Percentiles rank a stretch among this genome's conserved stretches.
Conservation (phyloP, 768 basidiomycete genomes). For the Baorangia bicolor region DNA sequence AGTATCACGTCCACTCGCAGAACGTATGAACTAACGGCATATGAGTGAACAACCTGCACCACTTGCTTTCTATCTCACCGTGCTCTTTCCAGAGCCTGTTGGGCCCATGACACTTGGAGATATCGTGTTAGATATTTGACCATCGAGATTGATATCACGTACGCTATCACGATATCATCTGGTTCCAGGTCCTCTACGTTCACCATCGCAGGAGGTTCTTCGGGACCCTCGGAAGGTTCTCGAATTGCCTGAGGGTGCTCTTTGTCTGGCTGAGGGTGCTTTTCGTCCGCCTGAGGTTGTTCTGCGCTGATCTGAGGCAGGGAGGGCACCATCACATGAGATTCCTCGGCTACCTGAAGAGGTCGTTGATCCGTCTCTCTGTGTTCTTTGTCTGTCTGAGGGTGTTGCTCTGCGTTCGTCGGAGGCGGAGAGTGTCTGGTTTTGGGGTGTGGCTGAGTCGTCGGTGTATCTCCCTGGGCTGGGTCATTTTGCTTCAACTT, state of each 20-base stretch:
- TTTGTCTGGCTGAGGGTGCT: neutral
- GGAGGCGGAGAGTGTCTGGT: neutral
- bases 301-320: neutral
- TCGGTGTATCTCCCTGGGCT: too few relatives aligned
- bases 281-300: too few relatives aligned
- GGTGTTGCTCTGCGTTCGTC: neutral
- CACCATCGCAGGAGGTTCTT: neutral
- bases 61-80: too few relatives aligned
- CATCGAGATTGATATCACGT: neutral
- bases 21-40: too few relatives aligned
- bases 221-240: too few relatives aligned
- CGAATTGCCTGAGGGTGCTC: neutral
- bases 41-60: too few relatives aligned
- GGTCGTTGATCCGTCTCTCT: too few relatives aligned
- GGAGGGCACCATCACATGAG: neutral
- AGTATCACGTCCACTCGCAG: too few relatives aligned
- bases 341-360: neutral
- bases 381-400: neutral
- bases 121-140: neutral
- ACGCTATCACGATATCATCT: slow-evolving; percentile 12
- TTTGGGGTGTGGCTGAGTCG: too few relatives aligned
- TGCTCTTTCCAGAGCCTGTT: slow-evolving; percentile 16
- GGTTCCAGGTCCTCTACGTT: neutral
- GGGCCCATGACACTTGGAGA: slow-evolving; percentile 20
- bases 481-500: neutral